phyloP scores from a whole-genome alignment of 768 basidiomycete genomes.

The Kockovaella imperatae region DNA sequence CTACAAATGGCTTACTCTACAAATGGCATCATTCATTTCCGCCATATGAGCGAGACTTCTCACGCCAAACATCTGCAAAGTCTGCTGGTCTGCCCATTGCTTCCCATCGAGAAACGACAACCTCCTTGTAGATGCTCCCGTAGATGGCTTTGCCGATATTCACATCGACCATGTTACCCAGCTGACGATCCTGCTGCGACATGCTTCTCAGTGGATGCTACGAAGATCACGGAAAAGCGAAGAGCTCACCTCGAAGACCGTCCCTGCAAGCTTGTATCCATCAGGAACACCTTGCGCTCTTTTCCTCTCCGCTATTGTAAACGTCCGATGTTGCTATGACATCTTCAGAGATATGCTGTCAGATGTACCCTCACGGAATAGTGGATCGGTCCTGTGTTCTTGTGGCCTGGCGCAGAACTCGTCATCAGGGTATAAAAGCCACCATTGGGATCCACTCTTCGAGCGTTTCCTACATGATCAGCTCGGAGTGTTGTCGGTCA shows the following conservation, averaged over 20 bases:
- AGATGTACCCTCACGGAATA: not conserved
- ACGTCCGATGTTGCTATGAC: constrained; percentile 15
- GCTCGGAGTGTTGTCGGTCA: too few species aligned
- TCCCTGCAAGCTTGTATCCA: constrained; percentile 11
- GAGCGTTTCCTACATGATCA: constrained; percentile 5
- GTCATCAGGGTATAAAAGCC: constrained; percentile 23
- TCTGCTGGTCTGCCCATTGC: too few species aligned
- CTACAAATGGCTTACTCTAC: too few species aligned
- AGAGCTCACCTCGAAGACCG: constrained; percentile 1
- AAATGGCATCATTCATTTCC: too few species aligned
- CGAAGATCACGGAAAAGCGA: not conserved
- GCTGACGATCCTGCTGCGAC: not conserved
- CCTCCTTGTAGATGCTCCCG: not conserved
- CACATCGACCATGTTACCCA: not conserved
- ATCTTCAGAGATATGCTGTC: not conserved
- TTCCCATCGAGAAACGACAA: too few species aligned
- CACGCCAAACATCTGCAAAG: too few species aligned
- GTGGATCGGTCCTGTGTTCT: constrained; percentile 19
- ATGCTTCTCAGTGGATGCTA: not conserved
- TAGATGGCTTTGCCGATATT: not conserved
- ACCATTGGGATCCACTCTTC: constrained; percentile 4
- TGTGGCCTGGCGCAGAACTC: constrained; percentile 12
- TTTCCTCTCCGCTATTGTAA: constrained; percentile 25
- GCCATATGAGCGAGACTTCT: too few species aligned
- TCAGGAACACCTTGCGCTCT: constrained; percentile 26